Evolutionary conservation across 2,329 filamentous ascomycete genomes (phyloP), one percentile per base, ranked within the genome.

Genomic region (Podosphaera aphanis): DNA sequence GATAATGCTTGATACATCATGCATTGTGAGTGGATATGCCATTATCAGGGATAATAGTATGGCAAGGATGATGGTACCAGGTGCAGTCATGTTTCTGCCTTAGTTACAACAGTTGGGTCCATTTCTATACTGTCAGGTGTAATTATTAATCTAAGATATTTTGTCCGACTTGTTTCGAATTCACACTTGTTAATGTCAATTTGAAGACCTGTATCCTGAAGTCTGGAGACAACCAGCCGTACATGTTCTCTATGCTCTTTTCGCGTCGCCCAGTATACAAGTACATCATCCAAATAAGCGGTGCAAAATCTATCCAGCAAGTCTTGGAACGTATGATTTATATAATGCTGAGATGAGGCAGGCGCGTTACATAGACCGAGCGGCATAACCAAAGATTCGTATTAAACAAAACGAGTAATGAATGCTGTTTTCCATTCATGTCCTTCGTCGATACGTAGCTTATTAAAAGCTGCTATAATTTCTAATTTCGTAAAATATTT

Each of bases 201-300:
- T n/a, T 49, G 33, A 7, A 49, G 35, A 11, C 40, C 27, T 19
- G 33, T 33, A 13, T 46, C 23, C 5, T 37, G n/a, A 13, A 49
- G 47, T 11, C 38, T n/a, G 23, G 20, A 10, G 15, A 48, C n/a
- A 3, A 48, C 40, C 23, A 38, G 35, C 8, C 43, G 4, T 6
- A 49, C n/a, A 41, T 49, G 18, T 35, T 43, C n/a, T 21, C 7
- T 16, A 41, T 49, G 36, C 5, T 46, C 27, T 20, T 25, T 7
- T 16, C 6, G 3, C 5, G 29, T 41, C 11, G 43, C 16, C 11
- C 13, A 47, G 25, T 46, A 49, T 10, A 49, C 46, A 46, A 49
- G 13, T 8, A 19, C 37, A 23, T 39, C 37, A 20, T 39, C 2
- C 37, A 39, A 2, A 16, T 20, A 39, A 13, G 25, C 23, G 6